phyloP scores from a whole-genome alignment of 257 asterid species.

The Ballota nigra region DNA sequence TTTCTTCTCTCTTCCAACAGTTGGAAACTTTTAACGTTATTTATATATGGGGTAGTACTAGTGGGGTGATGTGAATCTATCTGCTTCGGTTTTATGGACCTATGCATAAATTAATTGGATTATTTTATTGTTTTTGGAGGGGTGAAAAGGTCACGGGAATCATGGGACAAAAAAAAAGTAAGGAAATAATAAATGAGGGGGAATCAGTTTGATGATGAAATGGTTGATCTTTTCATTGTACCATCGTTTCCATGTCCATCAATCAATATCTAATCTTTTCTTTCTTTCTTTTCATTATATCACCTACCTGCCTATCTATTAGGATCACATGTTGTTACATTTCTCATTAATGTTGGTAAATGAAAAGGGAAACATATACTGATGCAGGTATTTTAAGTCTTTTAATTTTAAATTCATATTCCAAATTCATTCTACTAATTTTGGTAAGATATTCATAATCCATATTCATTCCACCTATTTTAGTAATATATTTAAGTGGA shows the following conservation, averaged over 20 bases:
- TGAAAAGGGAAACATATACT: background rate
- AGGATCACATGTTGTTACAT: background rate
- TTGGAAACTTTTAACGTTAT: background rate
- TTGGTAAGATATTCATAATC: no score
- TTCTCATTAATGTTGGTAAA: background rate
- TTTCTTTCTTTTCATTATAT: slow-evolving; percentile 1
- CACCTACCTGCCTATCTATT: slow-evolving; percentile 5
- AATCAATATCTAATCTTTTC: slow-evolving; percentile 36
- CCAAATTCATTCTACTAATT: no score
- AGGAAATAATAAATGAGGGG: slow-evolving; percentile 22
- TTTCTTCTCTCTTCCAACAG: background rate
- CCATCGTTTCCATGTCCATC: slow-evolving; percentile 28
- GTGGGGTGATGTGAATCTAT: background rate
- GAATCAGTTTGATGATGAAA: slow-evolving; percentile 39
- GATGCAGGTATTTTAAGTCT: no score
- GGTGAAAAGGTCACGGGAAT: slow-evolving; percentile 48
- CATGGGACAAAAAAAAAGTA: slow-evolving; percentile 22
- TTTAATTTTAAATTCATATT: no score
- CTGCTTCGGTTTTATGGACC: background rate
- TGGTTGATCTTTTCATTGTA: slow-evolving; percentile 33
- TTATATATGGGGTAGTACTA: slow-evolving; percentile 6
- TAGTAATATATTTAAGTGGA: no score
- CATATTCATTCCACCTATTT: no score
- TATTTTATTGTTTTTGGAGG: slow-evolving; percentile 5
- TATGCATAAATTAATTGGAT: background rate